A percentile compares a stretch with the other conserved stretches of the same genome.
Evolutionary conservation across 2,329 filamentous ascomycete genomes (phyloP).

Genomic region (Scytalidium lignicola): DNA sequence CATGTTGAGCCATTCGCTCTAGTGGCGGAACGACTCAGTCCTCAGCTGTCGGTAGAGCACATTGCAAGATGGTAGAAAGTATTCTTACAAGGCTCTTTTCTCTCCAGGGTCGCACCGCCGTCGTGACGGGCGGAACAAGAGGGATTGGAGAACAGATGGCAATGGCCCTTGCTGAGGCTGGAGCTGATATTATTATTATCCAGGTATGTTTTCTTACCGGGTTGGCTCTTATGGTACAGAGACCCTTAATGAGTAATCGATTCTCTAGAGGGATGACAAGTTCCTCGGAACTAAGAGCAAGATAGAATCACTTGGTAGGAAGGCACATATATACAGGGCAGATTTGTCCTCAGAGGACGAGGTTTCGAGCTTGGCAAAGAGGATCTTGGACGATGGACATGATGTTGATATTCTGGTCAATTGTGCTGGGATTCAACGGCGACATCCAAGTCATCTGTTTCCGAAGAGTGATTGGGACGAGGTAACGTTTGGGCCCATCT

Average conservation of each 20-base stretch:
- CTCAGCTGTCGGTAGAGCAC: background rate
- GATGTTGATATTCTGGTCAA: constrained; percentile 75
- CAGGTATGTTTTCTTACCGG: constrained; percentile 13
- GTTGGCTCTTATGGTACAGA: background rate
- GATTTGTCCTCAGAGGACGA: constrained; percentile 55
- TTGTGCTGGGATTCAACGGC: constrained; percentile 78
- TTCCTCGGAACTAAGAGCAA: constrained; percentile 46
- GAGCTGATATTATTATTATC: constrained; percentile 24
- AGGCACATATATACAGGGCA: constrained; percentile 57
- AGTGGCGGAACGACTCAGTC: background rate
- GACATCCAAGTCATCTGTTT: constrained; percentile 71
- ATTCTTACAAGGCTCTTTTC: constrained; percentile 16
- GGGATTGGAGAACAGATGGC: constrained; percentile 22
- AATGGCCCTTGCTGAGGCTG: constrained; percentile 22
- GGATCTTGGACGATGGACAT: constrained; percentile 53
- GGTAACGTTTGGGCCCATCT: constrained; percentile 29
- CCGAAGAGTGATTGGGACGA: constrained; percentile 73
- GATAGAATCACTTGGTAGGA: constrained; percentile 59
- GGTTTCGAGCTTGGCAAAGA: constrained; percentile 51
- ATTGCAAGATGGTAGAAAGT: background rate
- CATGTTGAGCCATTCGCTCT: background rate
- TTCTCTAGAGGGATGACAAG: background rate
- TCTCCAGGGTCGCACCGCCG: constrained; percentile 22
- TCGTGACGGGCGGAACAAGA: constrained; percentile 23
- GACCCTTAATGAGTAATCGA: background rate